phyloP scores from a whole-genome alignment of 148 eudicot genomes.

The Chenopodium quinoa region DNA sequence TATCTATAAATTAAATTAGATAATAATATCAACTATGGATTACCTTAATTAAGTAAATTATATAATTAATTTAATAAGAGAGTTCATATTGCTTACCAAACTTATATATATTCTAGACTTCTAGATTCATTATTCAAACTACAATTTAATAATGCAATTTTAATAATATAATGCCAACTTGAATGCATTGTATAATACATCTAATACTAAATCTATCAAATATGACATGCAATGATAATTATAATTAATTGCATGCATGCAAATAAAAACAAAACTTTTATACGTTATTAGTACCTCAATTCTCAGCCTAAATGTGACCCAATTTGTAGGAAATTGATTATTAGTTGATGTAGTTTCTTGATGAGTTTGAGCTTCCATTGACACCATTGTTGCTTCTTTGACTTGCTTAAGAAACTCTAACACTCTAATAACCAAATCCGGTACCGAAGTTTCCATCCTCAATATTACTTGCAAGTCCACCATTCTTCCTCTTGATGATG shows the following conservation, averaged over 20 bases:
- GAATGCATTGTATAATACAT: neutral
- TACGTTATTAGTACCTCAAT: slow-evolving; percentile 54
- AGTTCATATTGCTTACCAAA: neutral
- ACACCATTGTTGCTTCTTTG: slow-evolving; percentile 40
- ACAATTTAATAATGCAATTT: neutral
- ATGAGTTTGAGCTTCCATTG: slow-evolving; percentile 48
- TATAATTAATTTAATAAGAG: neutral
- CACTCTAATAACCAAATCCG: slow-evolving; percentile 52
- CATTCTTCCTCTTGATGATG: slow-evolving; percentile 45
- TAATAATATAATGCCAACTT: slow-evolving; percentile 1
- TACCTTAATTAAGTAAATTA: too few species aligned
- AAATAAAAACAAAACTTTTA: neutral
- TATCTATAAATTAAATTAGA: too few species aligned
- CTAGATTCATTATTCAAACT: slow-evolving; percentile 16
- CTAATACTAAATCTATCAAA: too few species aligned
- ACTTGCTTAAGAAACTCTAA: slow-evolving; percentile 52
- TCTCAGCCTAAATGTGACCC: slow-evolving; percentile 44
- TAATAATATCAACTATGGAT: too few species aligned
- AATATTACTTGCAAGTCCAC: slow-evolving; percentile 48
- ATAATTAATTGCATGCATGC: neutral
- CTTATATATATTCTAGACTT: neutral
- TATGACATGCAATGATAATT: neutral
- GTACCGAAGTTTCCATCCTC: slow-evolving; percentile 34
- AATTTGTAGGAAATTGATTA: slow-evolving; percentile 21
- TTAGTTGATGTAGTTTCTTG: slow-evolving; percentile 6